These are phyloP conservation scores for Vitis rupestris DNA, from an alignment of 164 flowering plant genomes.

Conservation along the genomic window DNA sequence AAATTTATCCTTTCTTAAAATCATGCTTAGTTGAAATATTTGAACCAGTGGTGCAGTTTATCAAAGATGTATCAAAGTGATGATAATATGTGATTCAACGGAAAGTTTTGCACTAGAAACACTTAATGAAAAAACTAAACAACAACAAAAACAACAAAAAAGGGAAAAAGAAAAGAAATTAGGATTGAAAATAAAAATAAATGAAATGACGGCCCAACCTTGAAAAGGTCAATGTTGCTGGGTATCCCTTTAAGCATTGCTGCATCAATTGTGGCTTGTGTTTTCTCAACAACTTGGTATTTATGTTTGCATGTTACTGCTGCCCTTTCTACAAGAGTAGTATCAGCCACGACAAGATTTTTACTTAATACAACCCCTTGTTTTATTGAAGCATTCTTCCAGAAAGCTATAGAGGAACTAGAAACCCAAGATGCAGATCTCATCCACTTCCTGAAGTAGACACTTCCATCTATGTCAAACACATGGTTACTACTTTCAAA, in stretches of 20 bases:
- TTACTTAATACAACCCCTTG: slow-evolving; percentile 73
- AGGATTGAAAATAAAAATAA: no score
- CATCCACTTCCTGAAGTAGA: slow-evolving; percentile 84
- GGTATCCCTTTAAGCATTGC: slow-evolving; percentile 94
- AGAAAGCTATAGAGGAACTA: slow-evolving; percentile 59
- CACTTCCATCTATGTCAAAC: slow-evolving; percentile 86
- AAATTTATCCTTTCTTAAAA: no score
- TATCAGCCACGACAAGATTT: slow-evolving; percentile 70
- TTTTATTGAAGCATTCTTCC: slow-evolving; percentile 58
- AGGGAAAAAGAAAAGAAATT: neutral
- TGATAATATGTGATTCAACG: neutral
- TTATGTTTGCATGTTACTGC: slow-evolving; percentile 56
- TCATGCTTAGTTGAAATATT: neutral
- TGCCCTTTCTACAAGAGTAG: slow-evolving; percentile 71
- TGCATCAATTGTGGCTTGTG: slow-evolving; percentile 97
- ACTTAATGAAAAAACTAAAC: neutral
- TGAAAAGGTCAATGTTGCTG: slow-evolving; percentile 92
- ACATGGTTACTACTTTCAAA: slow-evolving; percentile 48
- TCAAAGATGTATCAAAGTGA: neutral
- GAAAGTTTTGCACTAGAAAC: no score
- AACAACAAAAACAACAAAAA: neutral
- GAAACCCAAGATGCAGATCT: slow-evolving; percentile 84
- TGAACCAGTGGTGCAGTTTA: neutral
- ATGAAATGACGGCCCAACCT: slow-evolving; percentile 38
- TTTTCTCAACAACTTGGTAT: slow-evolving; percentile 60